Base-by-base conservation (phyloP, 1,284 basidiomycete species). In the Anthracocystis panici-leucophaei region DNA sequence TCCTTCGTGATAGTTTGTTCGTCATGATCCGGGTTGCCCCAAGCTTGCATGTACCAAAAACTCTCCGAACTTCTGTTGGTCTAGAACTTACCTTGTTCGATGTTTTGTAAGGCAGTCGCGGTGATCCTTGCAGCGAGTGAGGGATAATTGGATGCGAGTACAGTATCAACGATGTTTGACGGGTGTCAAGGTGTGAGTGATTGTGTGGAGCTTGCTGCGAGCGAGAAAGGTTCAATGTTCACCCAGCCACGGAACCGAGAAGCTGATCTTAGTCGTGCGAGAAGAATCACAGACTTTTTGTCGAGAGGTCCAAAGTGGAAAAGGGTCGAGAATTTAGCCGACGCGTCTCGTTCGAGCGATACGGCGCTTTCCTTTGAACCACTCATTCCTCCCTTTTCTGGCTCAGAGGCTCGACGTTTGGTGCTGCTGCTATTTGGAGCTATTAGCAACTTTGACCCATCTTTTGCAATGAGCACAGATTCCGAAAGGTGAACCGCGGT, bases 341-440 rank as follows among this genome's bases (percentile, higher is more conserved):
- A 23, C 42, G 54, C 54, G 42, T 56, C 41, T 46, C 54, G 54
- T 25, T 25, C 35, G 35, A 38, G 53, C 42, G 54, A 46, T 29
- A 56, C 54, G 54, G 54, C 54, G 14, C 18, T n/a, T 23, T 9
- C 35, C 25, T 27, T 20, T 20, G n/a, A 14, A 46, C 11, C 9
- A 27, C n/a, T 20, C 23, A 46, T 27, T 46, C 46, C 46, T 48
- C 6, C 18, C 10, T 48, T 25, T n/a, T 48, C 27, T 49, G 7
- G 27, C 48, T 49, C 25, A 14, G 18, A 38, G 12, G 35, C 35
- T 38, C 12, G 35, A 38, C 14, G 14, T 10, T 38, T 12, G 35
- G 14, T 5, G 12, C 10, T 38, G 35, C 12, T 38, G 35, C 35
- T 5, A 38, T 16, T 38, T 38, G 11, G 35, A 5, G 14, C 35